Conservation (phyloP, 306 rosid species). For the Trifolium fragiferum region DNA sequence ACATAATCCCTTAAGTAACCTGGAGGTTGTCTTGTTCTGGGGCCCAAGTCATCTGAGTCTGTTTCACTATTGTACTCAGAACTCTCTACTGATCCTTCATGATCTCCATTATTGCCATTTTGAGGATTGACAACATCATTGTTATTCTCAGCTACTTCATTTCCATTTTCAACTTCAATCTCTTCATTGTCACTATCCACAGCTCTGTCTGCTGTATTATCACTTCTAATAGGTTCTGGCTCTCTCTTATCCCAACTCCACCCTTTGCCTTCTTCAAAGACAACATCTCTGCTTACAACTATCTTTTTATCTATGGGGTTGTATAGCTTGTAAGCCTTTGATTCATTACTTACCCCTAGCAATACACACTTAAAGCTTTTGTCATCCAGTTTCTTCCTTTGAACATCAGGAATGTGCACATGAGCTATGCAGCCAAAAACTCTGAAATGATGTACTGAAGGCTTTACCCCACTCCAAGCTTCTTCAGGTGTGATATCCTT, state of each 20-base stretch:
- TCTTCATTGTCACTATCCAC: no score
- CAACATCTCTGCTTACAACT: neutral
- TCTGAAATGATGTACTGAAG: neutral
- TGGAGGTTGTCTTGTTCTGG: no score
- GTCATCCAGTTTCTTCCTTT: neutral
- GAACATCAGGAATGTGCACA: neutral
- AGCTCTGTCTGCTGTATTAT: no score
- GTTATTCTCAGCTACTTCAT: no score
- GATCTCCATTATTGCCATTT: no score
- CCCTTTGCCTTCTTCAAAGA: neutral
- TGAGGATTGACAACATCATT: no score
- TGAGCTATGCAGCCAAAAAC: neutral
- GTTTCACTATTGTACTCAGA: no score
- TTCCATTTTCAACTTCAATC: no score
- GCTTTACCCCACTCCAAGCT: neutral
- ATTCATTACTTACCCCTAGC: neutral
- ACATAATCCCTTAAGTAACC: no score
- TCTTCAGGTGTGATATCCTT: neutral
- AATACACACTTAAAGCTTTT: neutral
- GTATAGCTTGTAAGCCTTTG: neutral
- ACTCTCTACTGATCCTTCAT: no score
- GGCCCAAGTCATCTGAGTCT: no score
- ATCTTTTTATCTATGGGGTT: neutral
- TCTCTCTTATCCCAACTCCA: neutral
- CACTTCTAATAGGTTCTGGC: no score